Evolutionary conservation across 257 asterid species (phyloP), one percentile per base, ranked within the genome.

Genomic region (Thymus mandschuricus): DNA sequence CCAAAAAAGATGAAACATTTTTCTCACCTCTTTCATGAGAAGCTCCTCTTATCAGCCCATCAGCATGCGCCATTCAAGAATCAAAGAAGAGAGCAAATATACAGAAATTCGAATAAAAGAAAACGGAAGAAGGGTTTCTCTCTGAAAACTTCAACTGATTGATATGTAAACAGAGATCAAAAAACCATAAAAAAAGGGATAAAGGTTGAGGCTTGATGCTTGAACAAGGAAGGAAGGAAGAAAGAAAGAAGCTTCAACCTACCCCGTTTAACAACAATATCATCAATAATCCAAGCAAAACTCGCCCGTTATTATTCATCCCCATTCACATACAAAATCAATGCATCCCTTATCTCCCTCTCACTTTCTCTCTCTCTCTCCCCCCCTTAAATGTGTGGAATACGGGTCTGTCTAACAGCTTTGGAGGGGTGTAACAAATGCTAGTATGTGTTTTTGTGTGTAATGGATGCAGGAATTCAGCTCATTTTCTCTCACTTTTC

Each of bases 401-500:
- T 66, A 68, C 77, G 69, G 49, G 73, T 38, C 72, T 44, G 49
- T 70, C 83, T 84, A 85, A 79, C 84, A 69, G 84, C 70, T 56
- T 70, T 54, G 71, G 72, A 68, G 66, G 61, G 46, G 70, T 61
- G 84, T 78, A 76, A 65, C 75, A 64, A 73, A 51, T 72, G 76
- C 70, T 52, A 21, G 21, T 21, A 56, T 43, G 79, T 60, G 62
- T 68, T 64, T 57, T 67, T 52, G 77, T 67, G 86, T 69, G 82
- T 52, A 71, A 66, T 76, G 86, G 76, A 62, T 63, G 84, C 72
- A 76, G 73, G 64, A 69, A 75, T 76, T 60, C 69, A 68, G 81
- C 82, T 78, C 75, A 59, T 68, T 64, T 73, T 76, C 89, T 80
- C 86, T 74, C 87, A 75, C 93, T 83, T 84, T 81, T 84, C 92